Conservation (phyloP, 768 basidiomycete genomes). For the Suillus bovinus region DNA sequence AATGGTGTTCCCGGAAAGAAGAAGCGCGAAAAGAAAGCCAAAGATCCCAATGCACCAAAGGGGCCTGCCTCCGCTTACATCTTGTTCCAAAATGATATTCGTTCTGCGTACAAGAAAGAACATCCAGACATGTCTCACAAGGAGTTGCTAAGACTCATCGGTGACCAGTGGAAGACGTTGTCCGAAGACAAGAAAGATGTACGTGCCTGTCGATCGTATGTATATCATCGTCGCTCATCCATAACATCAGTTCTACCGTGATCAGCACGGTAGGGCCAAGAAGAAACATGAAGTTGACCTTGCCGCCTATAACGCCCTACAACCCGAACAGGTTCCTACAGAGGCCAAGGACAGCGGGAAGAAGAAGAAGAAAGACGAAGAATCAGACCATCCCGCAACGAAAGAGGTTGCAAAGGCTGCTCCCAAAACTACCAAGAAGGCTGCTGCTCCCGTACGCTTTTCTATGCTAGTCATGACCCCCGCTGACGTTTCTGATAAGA, state of each 20-base stretch:
- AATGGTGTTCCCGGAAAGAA: conserved; percentile 38
- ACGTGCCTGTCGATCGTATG: conserved; percentile 26
- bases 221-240: conserved; percentile 4
- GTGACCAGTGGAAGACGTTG: conserved; percentile 74
- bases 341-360: conserved; percentile 44
- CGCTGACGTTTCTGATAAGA: conserved; percentile 24
- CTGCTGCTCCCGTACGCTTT: conserved; percentile 19
- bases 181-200: conserved; percentile 73
- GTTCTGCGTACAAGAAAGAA: conserved; percentile 65
- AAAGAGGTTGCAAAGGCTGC: conserved; percentile 28
- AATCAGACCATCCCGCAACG: conserved; percentile 31
- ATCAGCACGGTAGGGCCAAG: conserved; percentile 57
- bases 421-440: conserved; percentile 19
- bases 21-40: conserved; percentile 55
- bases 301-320: conserved; percentile 60
- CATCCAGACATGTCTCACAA: conserved; percentile 66
- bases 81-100: conserved; percentile 90
- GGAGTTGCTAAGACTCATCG: conserved; percentile 72
- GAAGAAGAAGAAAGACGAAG: conserved; percentile 9
- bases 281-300: conserved; percentile 63
- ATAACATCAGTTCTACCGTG: conserved; percentile 30
- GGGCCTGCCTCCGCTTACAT: conserved; percentile 92
- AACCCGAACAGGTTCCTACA: conserved; percentile 48
- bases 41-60: conserved; percentile 94
- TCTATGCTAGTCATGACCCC: conserved; percentile 9